These are phyloP conservation scores for Erysimum cheiri DNA, from an alignment of 441 rosid species.

Conservation along the genomic window DNA sequence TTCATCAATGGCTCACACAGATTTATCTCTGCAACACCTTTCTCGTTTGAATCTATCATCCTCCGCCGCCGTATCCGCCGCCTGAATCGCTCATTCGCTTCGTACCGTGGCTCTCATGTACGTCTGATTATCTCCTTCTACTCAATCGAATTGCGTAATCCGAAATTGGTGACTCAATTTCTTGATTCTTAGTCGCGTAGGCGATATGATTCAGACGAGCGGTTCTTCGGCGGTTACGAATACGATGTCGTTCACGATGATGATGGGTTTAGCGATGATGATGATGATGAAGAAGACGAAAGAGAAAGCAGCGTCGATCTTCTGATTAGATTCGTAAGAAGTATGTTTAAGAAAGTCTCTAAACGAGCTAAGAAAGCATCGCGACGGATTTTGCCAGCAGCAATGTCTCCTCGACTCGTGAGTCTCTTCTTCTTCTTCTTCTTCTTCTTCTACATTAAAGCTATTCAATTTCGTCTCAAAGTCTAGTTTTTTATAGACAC, in stretches of 20 bases:
- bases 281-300: constrained; percentile 57
- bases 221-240: constrained; percentile 47
- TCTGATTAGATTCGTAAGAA: constrained; percentile 62
- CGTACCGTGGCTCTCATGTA: constrained; percentile 47
- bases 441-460: neutral
- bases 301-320: constrained; percentile 77
- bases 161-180: neutral
- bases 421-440: neutral
- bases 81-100: constrained; percentile 19
- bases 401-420: constrained; percentile 72
- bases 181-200: constrained; percentile 49
- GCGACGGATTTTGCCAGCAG: constrained; percentile 63
- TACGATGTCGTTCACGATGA: constrained; percentile 33
- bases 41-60: constrained; percentile 8
- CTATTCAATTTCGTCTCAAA: neutral
- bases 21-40: constrained; percentile 34
- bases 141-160: neutral
- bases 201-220: constrained; percentile 45
- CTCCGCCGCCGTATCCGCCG: constrained; percentile 41
- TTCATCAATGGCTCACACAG: constrained; percentile 23
- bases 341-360: constrained; percentile 65
- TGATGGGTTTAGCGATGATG: constrained; percentile 49
- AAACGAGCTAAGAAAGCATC: constrained; percentile 76
- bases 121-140: neutral
- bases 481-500: neutral